Conservation (phyloP, 1,139 yeast species). For the Magnusiomyces fungicola region DNA sequence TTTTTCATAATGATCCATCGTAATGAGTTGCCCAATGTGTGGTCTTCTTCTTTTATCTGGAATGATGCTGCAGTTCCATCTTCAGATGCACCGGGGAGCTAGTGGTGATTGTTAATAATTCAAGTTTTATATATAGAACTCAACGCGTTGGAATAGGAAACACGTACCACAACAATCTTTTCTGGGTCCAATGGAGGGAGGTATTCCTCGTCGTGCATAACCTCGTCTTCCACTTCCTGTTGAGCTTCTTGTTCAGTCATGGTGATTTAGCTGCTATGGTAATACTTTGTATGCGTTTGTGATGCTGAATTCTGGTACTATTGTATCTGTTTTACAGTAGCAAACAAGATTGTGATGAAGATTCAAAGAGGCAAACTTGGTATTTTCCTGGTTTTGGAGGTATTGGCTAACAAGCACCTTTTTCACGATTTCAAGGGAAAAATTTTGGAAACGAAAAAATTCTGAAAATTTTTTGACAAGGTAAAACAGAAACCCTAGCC, state of each 20-base stretch:
- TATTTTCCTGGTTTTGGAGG: not conserved
- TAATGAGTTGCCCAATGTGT: constrained; percentile 88
- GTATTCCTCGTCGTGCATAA: constrained; percentile 5
- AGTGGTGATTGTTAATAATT: not conserved
- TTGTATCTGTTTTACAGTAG: not conserved
- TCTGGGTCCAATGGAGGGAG: constrained; percentile 21
- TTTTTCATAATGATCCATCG: constrained; percentile 94
- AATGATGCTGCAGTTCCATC: constrained; percentile 95
- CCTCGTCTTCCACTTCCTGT: not conserved
- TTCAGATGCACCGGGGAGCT: constrained; percentile 84
- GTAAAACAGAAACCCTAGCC: not conserved
- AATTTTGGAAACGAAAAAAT: not conserved
- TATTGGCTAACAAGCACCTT: not conserved
- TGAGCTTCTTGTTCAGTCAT: constrained; percentile 1
- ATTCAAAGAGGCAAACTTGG: not conserved
- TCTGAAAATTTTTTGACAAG: not conserved
- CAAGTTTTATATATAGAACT: not conserved
- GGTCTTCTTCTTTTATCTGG: constrained; percentile 89
- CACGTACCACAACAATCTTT: constrained; percentile 26
- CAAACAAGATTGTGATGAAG: not conserved
- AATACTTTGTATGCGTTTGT: not conserved
- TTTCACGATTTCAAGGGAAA: not conserved
- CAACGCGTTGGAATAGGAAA: not conserved
- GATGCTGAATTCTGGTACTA: not conserved
- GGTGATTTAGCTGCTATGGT: no score